Base-by-base conservation (phyloP, 75 land plant species). In the Selaginella moellendorffii region DNA sequence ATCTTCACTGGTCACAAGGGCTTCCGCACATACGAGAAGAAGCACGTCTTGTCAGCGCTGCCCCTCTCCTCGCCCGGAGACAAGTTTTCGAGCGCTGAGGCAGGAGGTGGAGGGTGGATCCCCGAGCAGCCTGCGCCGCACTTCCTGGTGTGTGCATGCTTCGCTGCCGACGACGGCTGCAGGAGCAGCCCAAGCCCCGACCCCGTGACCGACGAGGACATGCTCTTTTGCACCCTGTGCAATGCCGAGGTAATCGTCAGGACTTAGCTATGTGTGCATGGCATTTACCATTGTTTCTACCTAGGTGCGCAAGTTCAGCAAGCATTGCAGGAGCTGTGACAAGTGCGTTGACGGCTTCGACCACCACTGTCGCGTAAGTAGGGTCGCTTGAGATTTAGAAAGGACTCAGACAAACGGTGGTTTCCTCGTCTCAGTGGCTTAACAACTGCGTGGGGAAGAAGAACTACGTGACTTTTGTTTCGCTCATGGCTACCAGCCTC, bases 321-420 rank as follows among this genome's bases (percentile, higher is more conserved):
- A 95, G 68, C 99, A 95, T 65, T 95, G 99, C 68, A 74, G 91
- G 67, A 89, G 83, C 62, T 95, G 99, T 73, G 97, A 89, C 73
- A 95, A 95, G 69, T 95, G 99, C 74, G 96, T 89, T 63, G 96
- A 95, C 78, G 91, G 91, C 0, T 95, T 95, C 76, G 99, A 95
- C 72, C 96, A 89, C 72, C 99, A 95, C 69, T 95, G 96, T 69
- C 83, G 99, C 72, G 99, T 95, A 72, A 22, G 74, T n/a, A n/a
- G n/a, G n/a, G n/a, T n/a, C n/a, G n/a, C n/a, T n/a, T n/a, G n/a
- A n/a, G n/a, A n/a, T n/a, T n/a, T n/a, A n/a, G n/a, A n/a, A n/a
- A n/a, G n/a, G n/a, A n/a, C n/a, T n/a, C n/a, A n/a, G n/a, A n/a
- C n/a, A n/a, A n/a, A n/a, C n/a, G n/a, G n/a, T n/a, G n/a, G n/a